Evolutionary conservation across 345 rosid genomes (phyloP).

Genomic region (Melaleuca alternifolia): DNA sequence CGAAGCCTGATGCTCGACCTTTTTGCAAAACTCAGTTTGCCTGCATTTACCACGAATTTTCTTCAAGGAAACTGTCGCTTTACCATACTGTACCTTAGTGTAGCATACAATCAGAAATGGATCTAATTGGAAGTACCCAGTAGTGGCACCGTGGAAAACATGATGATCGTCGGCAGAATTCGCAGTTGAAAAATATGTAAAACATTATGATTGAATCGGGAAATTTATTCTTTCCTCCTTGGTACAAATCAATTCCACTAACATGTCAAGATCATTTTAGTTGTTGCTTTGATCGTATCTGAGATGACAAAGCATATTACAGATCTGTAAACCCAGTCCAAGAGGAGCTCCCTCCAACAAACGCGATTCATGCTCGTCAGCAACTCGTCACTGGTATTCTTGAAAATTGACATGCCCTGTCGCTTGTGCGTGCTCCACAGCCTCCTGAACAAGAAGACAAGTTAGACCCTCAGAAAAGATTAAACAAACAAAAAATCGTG

Average conservation of each 20-base stretch:
- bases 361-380: background rate
- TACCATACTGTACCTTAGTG: background rate
- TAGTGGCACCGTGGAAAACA: background rate
- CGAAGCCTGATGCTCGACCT: background rate
- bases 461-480: background rate
- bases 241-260: background rate
- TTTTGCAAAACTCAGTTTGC: background rate
- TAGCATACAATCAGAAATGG: background rate
- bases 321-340: background rate
- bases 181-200: background rate
- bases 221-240: background rate
- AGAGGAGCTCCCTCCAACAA: background rate
- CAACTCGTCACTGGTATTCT: conserved; percentile 43
- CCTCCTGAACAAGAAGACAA: conserved; percentile 41
- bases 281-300: background rate
- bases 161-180: background rate
- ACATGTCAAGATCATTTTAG: background rate
- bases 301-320: background rate
- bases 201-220: background rate
- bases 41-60: background rate
- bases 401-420: conserved; percentile 94
- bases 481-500: background rate
- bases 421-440: conserved; percentile 86
- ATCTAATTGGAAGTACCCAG: background rate
- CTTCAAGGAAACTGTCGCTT: background rate